Conservation (phyloP, 495 filamentous ascomycete species). For the Neurospora tetraspora region DNA sequence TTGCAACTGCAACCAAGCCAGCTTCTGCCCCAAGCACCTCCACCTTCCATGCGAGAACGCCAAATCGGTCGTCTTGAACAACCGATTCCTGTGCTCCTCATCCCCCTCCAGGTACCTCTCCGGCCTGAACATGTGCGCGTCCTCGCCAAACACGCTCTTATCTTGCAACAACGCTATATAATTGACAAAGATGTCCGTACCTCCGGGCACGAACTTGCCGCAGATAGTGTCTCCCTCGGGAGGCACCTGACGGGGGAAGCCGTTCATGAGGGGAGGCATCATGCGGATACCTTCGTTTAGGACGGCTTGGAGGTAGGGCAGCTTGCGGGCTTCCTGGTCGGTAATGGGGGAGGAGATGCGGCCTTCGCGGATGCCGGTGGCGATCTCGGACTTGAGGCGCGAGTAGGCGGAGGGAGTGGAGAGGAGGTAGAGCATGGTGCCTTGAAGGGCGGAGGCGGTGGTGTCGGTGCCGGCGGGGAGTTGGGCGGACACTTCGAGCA, state of each 20-base stretch:
- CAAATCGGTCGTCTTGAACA: conserved; percentile 2
- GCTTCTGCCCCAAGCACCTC: conserved; percentile 6
- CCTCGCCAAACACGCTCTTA: conserved; percentile 33
- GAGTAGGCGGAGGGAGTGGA: conserved; percentile 33
- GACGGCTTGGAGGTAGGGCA: conserved; percentile 25
- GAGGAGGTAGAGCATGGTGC: conserved; percentile 42
- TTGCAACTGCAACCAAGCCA: conserved; percentile 9
- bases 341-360: conserved; percentile 46
- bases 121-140: conserved; percentile 37
- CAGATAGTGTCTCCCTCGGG: conserved; percentile 34
- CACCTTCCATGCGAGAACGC: conserved; percentile 7
- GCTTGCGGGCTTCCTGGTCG: conserved; percentile 44
- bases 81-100: neutral
- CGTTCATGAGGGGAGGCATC: conserved; percentile 6
- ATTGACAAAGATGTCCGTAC: conserved; percentile 22
- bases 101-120: conserved; percentile 38
- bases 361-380: conserved; percentile 23
- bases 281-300: conserved; percentile 22
- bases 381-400: conserved; percentile 48
- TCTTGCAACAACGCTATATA: conserved; percentile 26
- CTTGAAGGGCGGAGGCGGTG: conserved; percentile 45
- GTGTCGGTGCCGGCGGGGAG: conserved; percentile 53
- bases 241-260: conserved; percentile 13
- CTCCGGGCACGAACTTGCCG: conserved; percentile 18
- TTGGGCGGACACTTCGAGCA: conserved; percentile 1